Percentiles rank a stretch among this genome's conserved stretches.
Evolutionary conservation across 2,329 filamentous ascomycete species (phyloP).

Genomic region (Cytospora paraplurivora): DNA sequence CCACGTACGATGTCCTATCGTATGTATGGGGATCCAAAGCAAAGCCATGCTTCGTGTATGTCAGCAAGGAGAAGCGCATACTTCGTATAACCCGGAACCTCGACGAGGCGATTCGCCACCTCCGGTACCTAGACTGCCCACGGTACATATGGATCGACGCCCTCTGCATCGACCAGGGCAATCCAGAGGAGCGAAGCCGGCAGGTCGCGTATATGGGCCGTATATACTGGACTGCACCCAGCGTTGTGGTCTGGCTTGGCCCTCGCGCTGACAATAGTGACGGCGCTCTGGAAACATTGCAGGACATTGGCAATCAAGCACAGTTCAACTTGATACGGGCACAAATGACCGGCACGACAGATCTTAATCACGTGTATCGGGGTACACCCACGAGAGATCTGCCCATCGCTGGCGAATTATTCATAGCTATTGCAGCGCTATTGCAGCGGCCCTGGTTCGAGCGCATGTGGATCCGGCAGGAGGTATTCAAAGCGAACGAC

Average conservation of each 20-base stretch:
- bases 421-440: too few relatives aligned
- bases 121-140: background rate
- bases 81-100: background rate
- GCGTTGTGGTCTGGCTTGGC: constrained; percentile 14
- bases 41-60: background rate
- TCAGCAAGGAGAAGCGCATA: background rate
- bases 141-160: constrained; percentile 13
- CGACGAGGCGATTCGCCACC: background rate
- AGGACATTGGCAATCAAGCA: background rate
- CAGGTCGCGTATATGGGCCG: constrained; percentile 12
- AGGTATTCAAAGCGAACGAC: constrained; percentile 26
- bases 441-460: constrained; percentile 16
- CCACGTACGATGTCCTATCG: constrained; percentile 1
- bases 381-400: too few relatives aligned
- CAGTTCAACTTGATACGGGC: background rate
- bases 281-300: background rate
- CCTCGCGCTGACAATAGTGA: background rate
- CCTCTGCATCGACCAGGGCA: constrained; percentile 15
- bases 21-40: constrained; percentile 3
- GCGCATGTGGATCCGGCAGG: constrained; percentile 33
- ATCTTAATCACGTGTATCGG: too few relatives aligned
- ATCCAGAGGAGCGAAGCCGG: background rate
- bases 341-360: background rate
- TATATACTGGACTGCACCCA: background rate
- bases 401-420: too few relatives aligned